Percentiles rank a stretch among this genome's conserved stretches.
Evolutionary conservation across 495 filamentous ascomycete genomes (phyloP).

Genomic region (Cladorrhinum samala): DNA sequence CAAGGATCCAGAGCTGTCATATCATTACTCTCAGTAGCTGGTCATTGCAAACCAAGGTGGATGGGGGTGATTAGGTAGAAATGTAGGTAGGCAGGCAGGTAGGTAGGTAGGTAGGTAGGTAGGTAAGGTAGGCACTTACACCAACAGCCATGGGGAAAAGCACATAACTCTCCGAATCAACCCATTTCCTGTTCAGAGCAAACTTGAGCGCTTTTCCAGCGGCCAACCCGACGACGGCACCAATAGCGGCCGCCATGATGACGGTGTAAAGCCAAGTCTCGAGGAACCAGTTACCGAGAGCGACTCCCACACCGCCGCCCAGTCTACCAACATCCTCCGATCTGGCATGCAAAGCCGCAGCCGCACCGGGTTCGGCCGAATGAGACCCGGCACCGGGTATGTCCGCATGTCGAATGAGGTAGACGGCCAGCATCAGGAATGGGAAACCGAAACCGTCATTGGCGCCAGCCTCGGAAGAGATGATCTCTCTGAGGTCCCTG

Average conservation of each 20-base stretch:
- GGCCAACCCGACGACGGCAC: constrained; percentile 58
- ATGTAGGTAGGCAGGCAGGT: no score
- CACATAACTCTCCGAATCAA: constrained; percentile 79
- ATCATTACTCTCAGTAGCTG: background rate
- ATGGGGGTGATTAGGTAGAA: no score
- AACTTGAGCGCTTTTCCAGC: constrained; percentile 56
- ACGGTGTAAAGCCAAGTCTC: constrained; percentile 81
- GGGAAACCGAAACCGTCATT: constrained; percentile 59
- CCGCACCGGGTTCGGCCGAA: background rate
- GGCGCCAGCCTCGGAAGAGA: constrained; percentile 54
- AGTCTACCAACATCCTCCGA: constrained; percentile 41
- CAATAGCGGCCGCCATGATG: constrained; percentile 65
- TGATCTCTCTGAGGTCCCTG: constrained; percentile 53
- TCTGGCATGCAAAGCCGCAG: constrained; percentile 33
- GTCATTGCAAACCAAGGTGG: background rate
- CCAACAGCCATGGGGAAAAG: constrained; percentile 81
- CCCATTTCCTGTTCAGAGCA: constrained; percentile 55
- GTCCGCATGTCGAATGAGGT: constrained; percentile 49
- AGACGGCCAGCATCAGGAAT: constrained; percentile 51
- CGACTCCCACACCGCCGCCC: constrained; percentile 53
- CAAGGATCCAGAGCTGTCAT: constrained; percentile 57
- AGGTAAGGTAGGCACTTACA: no score
- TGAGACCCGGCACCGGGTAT: constrained; percentile 16
- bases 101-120: no score
- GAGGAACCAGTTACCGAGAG: constrained; percentile 70